Percentiles rank a stretch among this genome's conserved stretches.
Evolutionary conservation across 192 early-diverging fungal genomes (phyloP).

Genomic region (Funneliformis geosporum): DNA sequence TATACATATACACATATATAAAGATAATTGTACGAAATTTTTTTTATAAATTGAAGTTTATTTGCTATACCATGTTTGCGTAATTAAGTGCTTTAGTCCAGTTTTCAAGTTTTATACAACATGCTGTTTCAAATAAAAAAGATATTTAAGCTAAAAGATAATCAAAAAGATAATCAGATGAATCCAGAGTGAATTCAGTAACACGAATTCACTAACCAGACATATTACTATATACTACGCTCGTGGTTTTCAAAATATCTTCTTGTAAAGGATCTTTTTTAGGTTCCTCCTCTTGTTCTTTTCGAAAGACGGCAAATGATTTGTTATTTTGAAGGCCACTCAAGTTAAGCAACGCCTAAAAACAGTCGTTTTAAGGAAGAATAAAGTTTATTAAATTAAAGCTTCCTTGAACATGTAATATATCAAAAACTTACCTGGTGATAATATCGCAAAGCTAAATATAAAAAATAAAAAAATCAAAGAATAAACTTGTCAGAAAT

Average conservation of each 20-base stretch:
- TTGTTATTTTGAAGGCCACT: constrained; percentile 42
- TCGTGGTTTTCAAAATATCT: constrained; percentile 22
- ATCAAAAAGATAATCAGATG: neutral
- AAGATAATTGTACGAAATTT: too few relatives aligned
- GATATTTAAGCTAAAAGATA: neutral
- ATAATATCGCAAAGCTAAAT: constrained; percentile 42
- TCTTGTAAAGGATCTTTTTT: constrained; percentile 30
- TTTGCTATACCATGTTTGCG: constrained; percentile 28
- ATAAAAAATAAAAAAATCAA: neutral
- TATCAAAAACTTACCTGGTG: constrained; percentile 34
- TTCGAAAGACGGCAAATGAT: constrained; percentile 24
- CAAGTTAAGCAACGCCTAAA: constrained; percentile 42
- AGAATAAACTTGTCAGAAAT: neutral
- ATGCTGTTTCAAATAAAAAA: constrained; percentile 33
- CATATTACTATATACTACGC: constrained; percentile 35
- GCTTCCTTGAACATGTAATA: neutral
- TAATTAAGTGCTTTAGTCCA: constrained; percentile 42
- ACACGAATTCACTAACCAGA: constrained; percentile 29
- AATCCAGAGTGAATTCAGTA: neutral
- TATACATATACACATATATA: too few relatives aligned
- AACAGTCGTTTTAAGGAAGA: neutral
- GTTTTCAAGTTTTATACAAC: constrained; percentile 42
- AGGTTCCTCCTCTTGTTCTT: constrained; percentile 20
- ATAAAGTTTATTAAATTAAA: neutral
- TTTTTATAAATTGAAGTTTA: neutral